Percentiles rank a stretch among this genome's conserved stretches.
phyloP scores from a whole-genome alignment of 345 rosid species.

The Gossypium longicalyx region DNA sequence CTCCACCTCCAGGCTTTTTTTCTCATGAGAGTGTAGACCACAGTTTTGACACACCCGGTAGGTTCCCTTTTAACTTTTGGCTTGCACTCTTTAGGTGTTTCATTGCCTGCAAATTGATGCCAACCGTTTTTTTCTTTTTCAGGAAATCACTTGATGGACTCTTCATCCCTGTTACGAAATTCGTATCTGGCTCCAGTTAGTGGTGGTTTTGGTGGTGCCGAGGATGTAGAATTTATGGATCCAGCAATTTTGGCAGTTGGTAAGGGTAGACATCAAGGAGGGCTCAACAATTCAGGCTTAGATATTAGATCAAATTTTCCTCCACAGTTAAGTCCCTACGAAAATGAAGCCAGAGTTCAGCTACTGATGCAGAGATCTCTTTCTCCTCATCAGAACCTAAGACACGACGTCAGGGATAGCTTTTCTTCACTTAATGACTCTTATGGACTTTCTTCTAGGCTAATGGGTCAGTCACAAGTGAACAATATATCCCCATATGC shows the following conservation, averaged over 20 bases:
- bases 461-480: slow-evolving; percentile 55
- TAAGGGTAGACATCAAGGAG: slow-evolving; percentile 62
- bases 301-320: slow-evolving; percentile 53
- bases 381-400: slow-evolving; percentile 49
- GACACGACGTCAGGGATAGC: slow-evolving; percentile 49
- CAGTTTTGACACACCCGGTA: slow-evolving; percentile 50
- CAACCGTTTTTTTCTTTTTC: slow-evolving; percentile 3
- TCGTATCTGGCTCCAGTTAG: slow-evolving; percentile 35
- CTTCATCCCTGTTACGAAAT: slow-evolving; percentile 48
- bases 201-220: slow-evolving; percentile 36
- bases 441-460: slow-evolving; percentile 53
- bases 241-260: slow-evolving; percentile 97
- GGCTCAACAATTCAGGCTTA: slow-evolving; percentile 43
- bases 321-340: slow-evolving; percentile 43
- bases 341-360: slow-evolving; percentile 62
- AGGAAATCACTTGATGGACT: slow-evolving; percentile 53
- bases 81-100: neutral
- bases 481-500: slow-evolving; percentile 43
- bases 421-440: slow-evolving; percentile 53
- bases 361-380: slow-evolving; percentile 64
- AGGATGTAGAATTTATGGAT: slow-evolving; percentile 81
- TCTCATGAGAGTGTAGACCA: slow-evolving; percentile 52
- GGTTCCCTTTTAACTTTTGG: slow-evolving; percentile 11
- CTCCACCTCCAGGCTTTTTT: slow-evolving; percentile 92
- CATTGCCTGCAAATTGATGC: neutral